Evolutionary conservation across 257 asterid genomes (phyloP).

Genomic region (Capsicum chinense): DNA sequence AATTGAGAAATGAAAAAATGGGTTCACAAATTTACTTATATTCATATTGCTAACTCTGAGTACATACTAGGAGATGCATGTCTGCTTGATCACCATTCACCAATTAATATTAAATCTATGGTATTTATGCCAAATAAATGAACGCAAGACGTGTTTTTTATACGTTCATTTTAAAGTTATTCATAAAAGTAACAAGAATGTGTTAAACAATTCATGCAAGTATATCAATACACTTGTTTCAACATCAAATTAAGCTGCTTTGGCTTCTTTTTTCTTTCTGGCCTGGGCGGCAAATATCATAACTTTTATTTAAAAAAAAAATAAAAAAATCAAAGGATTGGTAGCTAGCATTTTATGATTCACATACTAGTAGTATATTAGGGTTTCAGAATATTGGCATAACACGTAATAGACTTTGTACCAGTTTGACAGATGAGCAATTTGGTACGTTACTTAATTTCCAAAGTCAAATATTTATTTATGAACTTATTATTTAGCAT

Average conservation of each 20-base stretch:
- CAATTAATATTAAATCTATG: too few species aligned
- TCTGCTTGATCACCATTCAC: too few species aligned
- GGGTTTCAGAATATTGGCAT: background rate
- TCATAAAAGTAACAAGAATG: too few species aligned
- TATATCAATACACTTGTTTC: background rate
- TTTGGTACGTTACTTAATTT: background rate
- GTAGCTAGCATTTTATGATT: background rate
- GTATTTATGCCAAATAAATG: too few species aligned
- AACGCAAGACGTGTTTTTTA: too few species aligned
- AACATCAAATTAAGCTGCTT: background rate
- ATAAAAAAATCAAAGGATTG: background rate
- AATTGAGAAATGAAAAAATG: background rate
- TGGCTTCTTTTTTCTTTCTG: background rate
- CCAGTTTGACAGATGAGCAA: background rate
- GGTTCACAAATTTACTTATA: background rate
- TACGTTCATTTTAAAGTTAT: too few species aligned
- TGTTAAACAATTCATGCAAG: too few species aligned
- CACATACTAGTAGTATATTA: background rate
- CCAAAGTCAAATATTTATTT: background rate
- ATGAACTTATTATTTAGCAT: background rate
- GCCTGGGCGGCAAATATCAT: background rate
- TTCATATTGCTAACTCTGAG: background rate
- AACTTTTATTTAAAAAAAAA: background rate
- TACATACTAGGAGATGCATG: too few species aligned
- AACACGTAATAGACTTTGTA: constrained; percentile 15